Evolutionary conservation across 2,329 filamentous ascomycete species (phyloP).

Genomic region (Xylaria sp.): DNA sequence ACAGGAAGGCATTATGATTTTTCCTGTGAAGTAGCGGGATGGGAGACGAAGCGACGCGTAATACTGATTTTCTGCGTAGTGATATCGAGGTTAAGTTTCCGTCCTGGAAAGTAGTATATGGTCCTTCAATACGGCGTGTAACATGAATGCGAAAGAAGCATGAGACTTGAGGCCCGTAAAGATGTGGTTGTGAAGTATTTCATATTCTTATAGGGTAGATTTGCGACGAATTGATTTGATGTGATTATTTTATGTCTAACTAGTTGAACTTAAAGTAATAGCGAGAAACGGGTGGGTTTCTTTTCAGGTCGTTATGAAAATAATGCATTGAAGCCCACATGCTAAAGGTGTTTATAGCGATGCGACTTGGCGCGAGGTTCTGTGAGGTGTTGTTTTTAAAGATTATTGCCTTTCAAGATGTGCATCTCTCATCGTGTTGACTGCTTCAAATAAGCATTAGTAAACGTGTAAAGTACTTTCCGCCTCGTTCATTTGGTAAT

Average conservation of each 20-base stretch:
- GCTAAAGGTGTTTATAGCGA: too few species aligned
- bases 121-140: not conserved
- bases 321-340: too few species aligned
- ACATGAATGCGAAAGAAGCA: too few species aligned
- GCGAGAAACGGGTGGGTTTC: too few species aligned
- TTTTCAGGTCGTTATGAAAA: too few species aligned
- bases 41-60: not conserved
- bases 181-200: not conserved
- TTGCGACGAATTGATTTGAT: not conserved
- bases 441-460: not conserved
- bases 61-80: not conserved
- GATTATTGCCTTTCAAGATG: not conserved
- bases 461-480: not conserved
- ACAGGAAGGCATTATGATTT: not conserved
- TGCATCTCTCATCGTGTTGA: not conserved
- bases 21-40: not conserved
- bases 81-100: not conserved
- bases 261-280: too few species aligned
- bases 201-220: not conserved
- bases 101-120: not conserved
- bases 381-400: not conserved
- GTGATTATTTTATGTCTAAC: not conserved
- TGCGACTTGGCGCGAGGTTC: not conserved
- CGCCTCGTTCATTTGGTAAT: not conserved
- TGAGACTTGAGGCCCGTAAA: too few species aligned